These are phyloP conservation scores for Teunomyces panamensis DNA, from an alignment of 805 yeast species.

Conservation along the genomic window DNA sequence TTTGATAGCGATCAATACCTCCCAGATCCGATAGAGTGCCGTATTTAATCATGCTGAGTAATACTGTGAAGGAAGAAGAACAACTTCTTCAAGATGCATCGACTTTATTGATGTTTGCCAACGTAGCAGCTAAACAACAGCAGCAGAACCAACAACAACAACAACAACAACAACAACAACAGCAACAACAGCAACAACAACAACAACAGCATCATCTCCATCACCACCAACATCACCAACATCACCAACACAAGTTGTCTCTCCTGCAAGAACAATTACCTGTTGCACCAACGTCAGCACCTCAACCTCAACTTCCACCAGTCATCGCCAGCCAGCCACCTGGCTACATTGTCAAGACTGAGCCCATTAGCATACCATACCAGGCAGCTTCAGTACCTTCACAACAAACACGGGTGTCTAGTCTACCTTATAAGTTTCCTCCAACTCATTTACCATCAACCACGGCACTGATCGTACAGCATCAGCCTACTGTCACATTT, in stretches of 20 bases:
- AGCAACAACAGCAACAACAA: background rate
- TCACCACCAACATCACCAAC: background rate
- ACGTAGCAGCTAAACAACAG: slow-evolving; percentile 46
- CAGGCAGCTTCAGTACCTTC: background rate
- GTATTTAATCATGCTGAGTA: slow-evolving; percentile 1
- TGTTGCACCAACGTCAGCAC: background rate
- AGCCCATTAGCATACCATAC: background rate
- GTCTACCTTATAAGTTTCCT: background rate
- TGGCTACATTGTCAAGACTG: background rate
- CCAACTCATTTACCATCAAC: background rate
- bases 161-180: slow-evolving; percentile 1
- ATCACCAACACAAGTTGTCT: background rate
- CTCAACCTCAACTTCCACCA: background rate
- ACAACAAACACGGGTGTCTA: background rate
- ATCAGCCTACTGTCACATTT: background rate
- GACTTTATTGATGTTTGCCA: slow-evolving; percentile 59
- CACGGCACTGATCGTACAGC: background rate
- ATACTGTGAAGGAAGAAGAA: slow-evolving; percentile 25
- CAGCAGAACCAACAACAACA: slow-evolving; percentile 15
- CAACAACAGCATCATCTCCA: background rate
- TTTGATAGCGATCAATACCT: background rate
- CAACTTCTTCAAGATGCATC: slow-evolving; percentile 59
- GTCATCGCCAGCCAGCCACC: background rate
- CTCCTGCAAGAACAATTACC: background rate
- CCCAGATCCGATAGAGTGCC: background rate